Evolutionary conservation across 2,329 filamentous ascomycete genomes (phyloP).

Genomic region (Cladophialophora bantiana): DNA sequence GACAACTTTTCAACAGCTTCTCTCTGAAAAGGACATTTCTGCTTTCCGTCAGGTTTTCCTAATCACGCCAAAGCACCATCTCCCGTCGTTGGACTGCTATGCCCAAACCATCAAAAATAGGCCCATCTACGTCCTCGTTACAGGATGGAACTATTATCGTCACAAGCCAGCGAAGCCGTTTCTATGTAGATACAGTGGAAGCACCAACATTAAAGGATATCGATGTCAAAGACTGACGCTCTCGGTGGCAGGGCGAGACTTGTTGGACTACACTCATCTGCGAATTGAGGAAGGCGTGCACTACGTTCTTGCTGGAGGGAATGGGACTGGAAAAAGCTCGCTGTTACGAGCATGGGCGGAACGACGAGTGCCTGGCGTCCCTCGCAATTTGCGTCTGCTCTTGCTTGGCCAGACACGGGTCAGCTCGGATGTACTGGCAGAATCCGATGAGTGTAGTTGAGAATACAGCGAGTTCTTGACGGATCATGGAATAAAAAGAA

Average conservation of each 20-base stretch:
- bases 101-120: conserved; percentile 23
- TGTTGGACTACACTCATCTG: conserved; percentile 73
- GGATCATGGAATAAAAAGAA: neutral
- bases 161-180: conserved; percentile 39
- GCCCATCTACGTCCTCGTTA: conserved; percentile 20
- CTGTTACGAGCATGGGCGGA: conserved; percentile 75
- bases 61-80: neutral
- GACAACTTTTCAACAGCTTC: neutral
- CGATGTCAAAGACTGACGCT: conserved; percentile 38
- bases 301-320: conserved; percentile 80
- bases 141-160: conserved; percentile 35
- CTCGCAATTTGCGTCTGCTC: conserved; percentile 68
- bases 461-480: neutral
- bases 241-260: conserved; percentile 56
- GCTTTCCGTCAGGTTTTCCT: neutral
- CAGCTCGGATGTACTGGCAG: conserved; percentile 35
- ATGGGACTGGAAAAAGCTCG: conserved; percentile 86
- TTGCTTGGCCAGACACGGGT: conserved; percentile 71
- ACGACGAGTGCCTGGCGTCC: conserved; percentile 78
- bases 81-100: conserved; percentile 1
- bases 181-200: conserved; percentile 36
- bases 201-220: conserved; percentile 38
- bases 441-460: conserved; percentile 43
- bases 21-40: neutral
- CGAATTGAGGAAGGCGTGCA: conserved; percentile 74